Conservation (phyloP, 2,329 filamentous ascomycete genomes). For the Thielaviopsis punctulata region DNA sequence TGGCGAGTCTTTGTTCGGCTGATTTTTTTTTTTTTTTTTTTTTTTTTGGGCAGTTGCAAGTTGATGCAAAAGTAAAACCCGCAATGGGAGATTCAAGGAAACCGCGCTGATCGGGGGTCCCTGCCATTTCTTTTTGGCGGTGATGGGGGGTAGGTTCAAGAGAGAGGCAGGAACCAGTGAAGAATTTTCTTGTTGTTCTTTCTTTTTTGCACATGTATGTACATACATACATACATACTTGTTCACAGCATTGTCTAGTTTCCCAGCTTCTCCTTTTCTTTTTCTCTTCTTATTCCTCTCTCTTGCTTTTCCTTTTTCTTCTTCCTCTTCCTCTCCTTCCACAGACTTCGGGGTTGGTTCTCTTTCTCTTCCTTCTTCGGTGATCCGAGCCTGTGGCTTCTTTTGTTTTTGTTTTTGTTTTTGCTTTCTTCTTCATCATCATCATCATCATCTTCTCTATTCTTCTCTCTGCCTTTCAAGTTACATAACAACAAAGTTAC, state of each 20-base stretch:
- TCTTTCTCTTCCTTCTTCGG: background rate
- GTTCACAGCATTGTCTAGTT: background rate
- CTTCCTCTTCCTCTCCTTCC: background rate
- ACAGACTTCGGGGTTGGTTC: background rate
- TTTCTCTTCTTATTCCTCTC: background rate
- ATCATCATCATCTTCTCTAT: background rate
- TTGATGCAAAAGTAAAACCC: too few relatives aligned
- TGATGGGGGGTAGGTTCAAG: too few relatives aligned
- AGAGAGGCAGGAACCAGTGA: background rate
- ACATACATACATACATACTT: too few relatives aligned
- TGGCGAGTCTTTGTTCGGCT: too few relatives aligned
- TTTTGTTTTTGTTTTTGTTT: background rate
- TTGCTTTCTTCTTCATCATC: conserved; percentile 8
- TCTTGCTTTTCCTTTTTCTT: background rate
- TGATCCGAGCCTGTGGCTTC: conserved; percentile 1
- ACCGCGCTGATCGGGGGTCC: background rate
- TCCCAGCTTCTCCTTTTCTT: too few relatives aligned
- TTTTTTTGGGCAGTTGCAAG: too few relatives aligned
- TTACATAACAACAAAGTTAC: background rate
- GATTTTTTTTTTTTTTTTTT: too few relatives aligned
- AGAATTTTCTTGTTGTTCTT: background rate
- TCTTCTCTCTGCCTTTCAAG: background rate
- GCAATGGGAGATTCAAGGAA: background rate
- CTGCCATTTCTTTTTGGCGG: background rate
- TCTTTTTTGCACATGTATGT: background rate